Evolutionary conservation across 2,329 filamentous ascomycete genomes (phyloP), one percentile per base, ranked within the genome.

Genomic region (Trichoderma sp.): DNA sequence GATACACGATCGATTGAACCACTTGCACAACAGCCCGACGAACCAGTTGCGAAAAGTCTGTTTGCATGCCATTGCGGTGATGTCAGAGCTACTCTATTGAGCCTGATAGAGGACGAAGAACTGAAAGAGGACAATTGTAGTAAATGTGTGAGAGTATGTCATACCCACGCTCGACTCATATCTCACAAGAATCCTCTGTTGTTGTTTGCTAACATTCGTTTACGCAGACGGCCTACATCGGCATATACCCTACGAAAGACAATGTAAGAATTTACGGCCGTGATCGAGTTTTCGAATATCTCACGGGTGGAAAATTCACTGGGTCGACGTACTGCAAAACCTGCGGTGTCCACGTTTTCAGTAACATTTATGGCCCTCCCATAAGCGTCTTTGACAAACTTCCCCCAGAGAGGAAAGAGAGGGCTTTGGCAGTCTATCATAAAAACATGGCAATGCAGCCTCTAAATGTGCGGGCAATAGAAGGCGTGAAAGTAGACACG

Each of bases 41-140:
- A 60, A 11, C 50, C 29, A 56, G 45, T 67, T 62, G 66, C 77
- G n/a, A 59, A 76, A 45, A 77, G 82, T 50, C 35, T 53, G 1
- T 79, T 78, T 31, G 78, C 79, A 18, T 83, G 81, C 56, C 79
- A 80, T 41, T 83, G 82, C 67, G 79, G 81, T 2, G 76, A 75
- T 1, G 77, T 83, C 3, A 71, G 71, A 38, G 75, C 78, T 16
- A 75, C 79, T 11, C 69, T 82, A 0, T 64, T 78, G 2, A 76
- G 59, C 5, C 64, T 75, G 82, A 62, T 88, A 82, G 75, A 83
- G 80, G 29, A 84, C 80, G 66, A 86, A 82, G 77, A 87, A 83
- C 74, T 87, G 81, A 78, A 84, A 82, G 74, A 86, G 82, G 77
- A 85, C 81, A 78, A 85, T 84, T 79, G 83, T 72, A 83, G 82